These are phyloP conservation scores for Tubosaeta sp. DNA, from an alignment of 768 basidiomycete genomes.

Conservation along the genomic window DNA sequence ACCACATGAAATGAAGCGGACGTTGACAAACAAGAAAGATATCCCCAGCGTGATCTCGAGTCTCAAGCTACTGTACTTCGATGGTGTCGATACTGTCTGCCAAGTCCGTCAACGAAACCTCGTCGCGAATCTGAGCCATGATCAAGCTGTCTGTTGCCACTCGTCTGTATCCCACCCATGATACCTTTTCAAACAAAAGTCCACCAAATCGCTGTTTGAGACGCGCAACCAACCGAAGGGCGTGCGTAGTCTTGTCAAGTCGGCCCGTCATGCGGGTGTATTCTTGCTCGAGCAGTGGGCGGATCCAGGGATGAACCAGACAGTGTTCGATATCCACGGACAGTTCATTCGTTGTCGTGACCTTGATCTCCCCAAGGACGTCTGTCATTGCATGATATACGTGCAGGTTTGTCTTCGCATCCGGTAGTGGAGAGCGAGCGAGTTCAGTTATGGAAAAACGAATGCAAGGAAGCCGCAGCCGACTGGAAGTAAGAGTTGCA, in stretches of 20 bases:
- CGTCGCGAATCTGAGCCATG: not conserved
- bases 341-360: not conserved
- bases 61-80: too few species aligned
- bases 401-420: too few species aligned
- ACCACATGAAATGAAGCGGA: too few species aligned
- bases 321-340: not conserved
- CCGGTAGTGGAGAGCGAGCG: too few species aligned
- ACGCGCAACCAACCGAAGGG: not conserved
- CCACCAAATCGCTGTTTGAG: conserved; percentile 3
- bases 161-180: not conserved
- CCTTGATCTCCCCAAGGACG: not conserved
- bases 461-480: not conserved
- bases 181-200: not conserved
- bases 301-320: conserved; percentile 15
- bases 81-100: not conserved
- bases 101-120: not conserved
- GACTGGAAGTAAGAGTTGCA: not conserved
- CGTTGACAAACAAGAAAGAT: too few species aligned
- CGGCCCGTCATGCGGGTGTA: not conserved
- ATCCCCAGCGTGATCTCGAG: too few species aligned
- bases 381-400: too few species aligned
- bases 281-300: conserved; percentile 3
- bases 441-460: too few species aligned
- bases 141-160: conserved; percentile 10
- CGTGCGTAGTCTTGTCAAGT: not conserved